A percentile compares a stretch with the other conserved stretches of the same genome.
These are phyloP conservation scores for Yamadazyma akitaensis DNA, from an alignment of 805 yeast genomes.

Conservation along the genomic window DNA sequence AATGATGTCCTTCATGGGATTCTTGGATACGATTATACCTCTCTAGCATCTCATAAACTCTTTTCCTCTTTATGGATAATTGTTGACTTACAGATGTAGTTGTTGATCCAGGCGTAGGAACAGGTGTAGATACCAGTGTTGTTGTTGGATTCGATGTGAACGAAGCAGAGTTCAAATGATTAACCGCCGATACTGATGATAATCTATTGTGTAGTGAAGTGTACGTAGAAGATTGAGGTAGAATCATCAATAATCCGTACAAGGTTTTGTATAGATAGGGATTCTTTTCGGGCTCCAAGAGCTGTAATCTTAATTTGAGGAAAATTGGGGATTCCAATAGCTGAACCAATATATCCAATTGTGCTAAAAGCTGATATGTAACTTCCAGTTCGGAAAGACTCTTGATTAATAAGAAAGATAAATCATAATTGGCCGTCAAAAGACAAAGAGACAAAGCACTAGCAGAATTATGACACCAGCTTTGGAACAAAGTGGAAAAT, in stretches of 20 bases:
- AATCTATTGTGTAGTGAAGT: constrained; percentile 76
- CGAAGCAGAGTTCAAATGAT: constrained; percentile 16
- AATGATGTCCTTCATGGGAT: constrained; percentile 21
- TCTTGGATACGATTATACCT: constrained; percentile 36
- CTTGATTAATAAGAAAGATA: constrained; percentile 79
- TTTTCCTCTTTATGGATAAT: constrained; percentile 34
- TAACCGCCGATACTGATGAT: constrained; percentile 50
- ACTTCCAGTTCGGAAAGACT: constrained; percentile 81
- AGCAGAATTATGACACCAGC: constrained; percentile 91
- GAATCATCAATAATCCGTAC: constrained; percentile 87
- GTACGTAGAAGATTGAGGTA: constrained; percentile 92
- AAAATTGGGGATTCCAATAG: constrained; percentile 90
- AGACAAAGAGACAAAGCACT: constrained; percentile 84
- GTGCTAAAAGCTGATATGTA: constrained; percentile 73
- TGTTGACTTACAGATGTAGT: constrained; percentile 22
- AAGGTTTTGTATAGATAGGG: constrained; percentile 83
- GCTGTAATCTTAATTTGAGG: constrained; percentile 77
- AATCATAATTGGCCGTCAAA: constrained; percentile 81
- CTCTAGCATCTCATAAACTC: constrained; percentile 41
- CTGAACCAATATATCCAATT: constrained; percentile 86
- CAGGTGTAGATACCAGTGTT: constrained; percentile 21
- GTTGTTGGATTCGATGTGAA: constrained; percentile 8
- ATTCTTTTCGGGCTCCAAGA: constrained; percentile 80
- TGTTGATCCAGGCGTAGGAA: constrained; percentile 14
- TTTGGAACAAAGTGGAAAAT: constrained; percentile 72